Percentiles rank a stretch among this genome's conserved stretches.
phyloP scores from a whole-genome alignment of 2,329 filamentous ascomycete species.

The Bipolaris victoriae region DNA sequence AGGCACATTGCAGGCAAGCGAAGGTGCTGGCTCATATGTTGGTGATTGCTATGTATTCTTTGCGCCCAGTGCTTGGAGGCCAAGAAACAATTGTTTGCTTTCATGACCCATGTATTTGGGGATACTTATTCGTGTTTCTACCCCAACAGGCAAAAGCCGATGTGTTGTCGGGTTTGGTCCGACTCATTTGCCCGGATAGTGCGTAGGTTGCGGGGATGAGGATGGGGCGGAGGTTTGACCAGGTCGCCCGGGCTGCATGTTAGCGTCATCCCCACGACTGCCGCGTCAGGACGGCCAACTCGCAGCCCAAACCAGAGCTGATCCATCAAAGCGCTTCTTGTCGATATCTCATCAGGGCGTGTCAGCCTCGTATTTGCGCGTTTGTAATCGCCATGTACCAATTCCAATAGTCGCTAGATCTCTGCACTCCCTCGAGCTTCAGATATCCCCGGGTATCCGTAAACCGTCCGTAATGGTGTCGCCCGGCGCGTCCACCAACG shows the following conservation, averaged over 20 bases:
- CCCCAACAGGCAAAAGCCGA: background rate
- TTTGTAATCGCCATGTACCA: constrained; percentile 8
- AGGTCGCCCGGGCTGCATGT: constrained; percentile 4
- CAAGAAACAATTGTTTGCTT: background rate
- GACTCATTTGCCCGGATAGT: background rate
- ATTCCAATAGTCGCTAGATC: background rate
- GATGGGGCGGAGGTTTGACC: constrained; percentile 6
- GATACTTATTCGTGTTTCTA: background rate
- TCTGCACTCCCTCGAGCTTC: background rate
- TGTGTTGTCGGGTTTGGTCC: background rate
- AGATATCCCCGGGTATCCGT: constrained; percentile 18
- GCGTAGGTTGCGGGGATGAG: constrained; percentile 2
- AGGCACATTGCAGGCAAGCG: background rate
- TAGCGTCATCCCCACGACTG: constrained; percentile 17
- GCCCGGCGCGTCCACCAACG: constrained; percentile 38
- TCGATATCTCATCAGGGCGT: background rate
- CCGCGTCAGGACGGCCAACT: constrained; percentile 12
- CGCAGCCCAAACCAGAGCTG: constrained; percentile 8
- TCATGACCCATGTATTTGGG: background rate
- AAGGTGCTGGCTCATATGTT: background rate
- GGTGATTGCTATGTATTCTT: background rate
- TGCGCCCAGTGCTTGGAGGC: background rate
- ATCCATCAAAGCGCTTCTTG: background rate
- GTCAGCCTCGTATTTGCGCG: background rate
- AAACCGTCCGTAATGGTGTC: constrained; percentile 30